phyloP scores from a whole-genome alignment of 495 filamentous ascomycete genomes.

The Aspergillus indologenus region DNA sequence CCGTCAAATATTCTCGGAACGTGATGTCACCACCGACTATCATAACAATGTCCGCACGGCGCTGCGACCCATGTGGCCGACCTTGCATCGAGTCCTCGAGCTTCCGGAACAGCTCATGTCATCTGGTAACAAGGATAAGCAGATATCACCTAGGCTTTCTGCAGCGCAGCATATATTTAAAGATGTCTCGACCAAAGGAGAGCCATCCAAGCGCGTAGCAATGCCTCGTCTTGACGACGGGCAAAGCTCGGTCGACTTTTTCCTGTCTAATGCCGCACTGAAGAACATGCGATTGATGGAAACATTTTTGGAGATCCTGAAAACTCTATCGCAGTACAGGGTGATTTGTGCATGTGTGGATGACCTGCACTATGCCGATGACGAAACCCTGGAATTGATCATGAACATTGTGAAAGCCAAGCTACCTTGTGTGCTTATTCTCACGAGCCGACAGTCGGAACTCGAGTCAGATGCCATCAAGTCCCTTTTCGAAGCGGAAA shows the following conservation, averaged over 20 bases:
- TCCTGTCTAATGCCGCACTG: slow-evolving; percentile 62
- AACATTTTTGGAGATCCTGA: slow-evolving; percentile 78
- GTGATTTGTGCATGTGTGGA: slow-evolving; percentile 83
- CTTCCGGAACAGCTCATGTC: slow-evolving; percentile 72
- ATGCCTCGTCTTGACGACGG: slow-evolving; percentile 36
- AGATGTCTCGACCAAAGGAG: slow-evolving; percentile 27
- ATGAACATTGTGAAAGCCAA: slow-evolving; percentile 66
- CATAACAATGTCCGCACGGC: slow-evolving; percentile 71
- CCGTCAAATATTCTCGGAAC: slow-evolving; percentile 88
- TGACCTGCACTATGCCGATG: slow-evolving; percentile 83
- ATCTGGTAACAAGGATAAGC: slow-evolving; percentile 37
- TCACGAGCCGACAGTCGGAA: slow-evolving; percentile 48
- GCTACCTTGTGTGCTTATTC: slow-evolving; percentile 73
- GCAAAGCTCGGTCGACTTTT: slow-evolving; percentile 66
- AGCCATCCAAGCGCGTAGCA: slow-evolving; percentile 33
- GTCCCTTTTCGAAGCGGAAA: slow-evolving; percentile 39
- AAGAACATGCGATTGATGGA: slow-evolving; percentile 79
- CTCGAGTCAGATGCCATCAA: slow-evolving; percentile 39
- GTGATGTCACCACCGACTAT: slow-evolving; percentile 78
- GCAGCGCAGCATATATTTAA: slow-evolving; percentile 31
- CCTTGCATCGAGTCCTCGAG: slow-evolving; percentile 71
- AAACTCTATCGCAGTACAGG: slow-evolving; percentile 70
- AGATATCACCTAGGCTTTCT: slow-evolving; percentile 30
- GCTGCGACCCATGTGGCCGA: slow-evolving; percentile 73
- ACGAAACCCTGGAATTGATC: slow-evolving; percentile 78